Base-by-base conservation (phyloP, 306 rosid genomes). In the Neltuma alba region DNA sequence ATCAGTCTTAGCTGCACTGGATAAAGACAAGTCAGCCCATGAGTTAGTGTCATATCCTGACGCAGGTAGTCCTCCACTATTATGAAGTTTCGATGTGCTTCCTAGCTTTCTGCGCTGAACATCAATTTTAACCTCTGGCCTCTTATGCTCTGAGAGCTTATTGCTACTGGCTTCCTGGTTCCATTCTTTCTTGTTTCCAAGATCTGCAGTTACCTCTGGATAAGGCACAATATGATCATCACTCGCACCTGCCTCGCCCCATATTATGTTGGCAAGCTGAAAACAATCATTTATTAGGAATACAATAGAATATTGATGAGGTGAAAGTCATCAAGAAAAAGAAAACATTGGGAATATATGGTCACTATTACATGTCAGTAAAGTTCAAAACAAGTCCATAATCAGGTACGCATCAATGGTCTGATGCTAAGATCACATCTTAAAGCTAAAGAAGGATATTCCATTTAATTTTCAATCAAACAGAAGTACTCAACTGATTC, bases 161-260 rank as follows among this genome's bases (percentile, higher is more conserved):
- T 54, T 77, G 34, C 65, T 80, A 75, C 83, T 68, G 76, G 88
- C 80, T 76, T 85, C 91, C 71, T 80, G 90, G 71, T 86, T 87
- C 87, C 86, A 81, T 85, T 87, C 89, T 85, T 85, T 88, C 83
- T 88, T 91, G 73, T 82, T 83, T 69, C 64, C 71, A 79, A 70
- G 86, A 80, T 88, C 89, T 73, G 88, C 91, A 77, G 87, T 79
- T 80, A 80, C 89, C 85, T 86, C 90, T 0, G 86, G 88, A 81
- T 84, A 90, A 69, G 98, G 99, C 84, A 93, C 98, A 83, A 93
- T 91, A 82, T 96, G 99, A 79, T 93, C 99, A 86, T 89, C 93
- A 74, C 78, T 87, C 73, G 78, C 96, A 66, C 80, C 87, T 41
- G 80, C 86, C 88, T 92, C 97, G 78, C 86, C 96, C 97, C 99